phyloP scores from a whole-genome alignment of 257 asterid genomes.

The Salvia miltiorrhiza region DNA sequence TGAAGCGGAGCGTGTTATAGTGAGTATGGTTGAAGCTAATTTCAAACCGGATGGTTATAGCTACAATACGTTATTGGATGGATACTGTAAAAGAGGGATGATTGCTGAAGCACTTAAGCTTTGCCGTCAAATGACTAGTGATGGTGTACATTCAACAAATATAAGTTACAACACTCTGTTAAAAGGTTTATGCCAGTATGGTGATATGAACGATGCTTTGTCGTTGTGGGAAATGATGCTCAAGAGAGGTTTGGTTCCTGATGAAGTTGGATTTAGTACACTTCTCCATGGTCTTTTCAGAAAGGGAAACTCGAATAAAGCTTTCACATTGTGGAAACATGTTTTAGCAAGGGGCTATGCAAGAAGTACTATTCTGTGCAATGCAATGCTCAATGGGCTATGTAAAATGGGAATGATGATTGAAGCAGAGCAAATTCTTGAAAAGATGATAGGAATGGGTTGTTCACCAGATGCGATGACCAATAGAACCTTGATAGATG shows the following conservation, averaged over 20 bases:
- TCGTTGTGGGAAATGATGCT: constrained; percentile 71
- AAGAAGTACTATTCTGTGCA: constrained; percentile 49
- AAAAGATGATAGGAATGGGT: constrained; percentile 58
- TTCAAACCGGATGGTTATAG: constrained; percentile 76
- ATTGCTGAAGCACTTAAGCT: constrained; percentile 55
- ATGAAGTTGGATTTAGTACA: constrained; percentile 69
- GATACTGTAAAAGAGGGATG: constrained; percentile 67
- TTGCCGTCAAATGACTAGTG: constrained; percentile 58
- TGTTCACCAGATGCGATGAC: constrained; percentile 73
- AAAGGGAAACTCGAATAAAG: constrained; percentile 42
- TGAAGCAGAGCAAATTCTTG: constrained; percentile 66
- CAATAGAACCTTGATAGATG: constrained; percentile 61
- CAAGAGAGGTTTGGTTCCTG: constrained; percentile 62
- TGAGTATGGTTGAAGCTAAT: constrained; percentile 44
- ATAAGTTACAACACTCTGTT: constrained; percentile 73
- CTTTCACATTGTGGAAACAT: constrained; percentile 68
- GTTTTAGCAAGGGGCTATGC: constrained; percentile 60
- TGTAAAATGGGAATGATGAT: constrained; percentile 70
- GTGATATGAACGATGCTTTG: constrained; percentile 68
- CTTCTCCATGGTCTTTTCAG: constrained; percentile 64
- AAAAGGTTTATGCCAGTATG: constrained; percentile 66
- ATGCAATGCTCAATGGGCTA: constrained; percentile 70
- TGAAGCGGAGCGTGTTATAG: constrained; percentile 54
- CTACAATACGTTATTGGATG: constrained; percentile 67
- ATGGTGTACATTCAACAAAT: constrained; percentile 55